Evolutionary conservation across 1,284 basidiomycete species (phyloP), one percentile per base, ranked within the genome.

Genomic region (Puccinia coronata): DNA sequence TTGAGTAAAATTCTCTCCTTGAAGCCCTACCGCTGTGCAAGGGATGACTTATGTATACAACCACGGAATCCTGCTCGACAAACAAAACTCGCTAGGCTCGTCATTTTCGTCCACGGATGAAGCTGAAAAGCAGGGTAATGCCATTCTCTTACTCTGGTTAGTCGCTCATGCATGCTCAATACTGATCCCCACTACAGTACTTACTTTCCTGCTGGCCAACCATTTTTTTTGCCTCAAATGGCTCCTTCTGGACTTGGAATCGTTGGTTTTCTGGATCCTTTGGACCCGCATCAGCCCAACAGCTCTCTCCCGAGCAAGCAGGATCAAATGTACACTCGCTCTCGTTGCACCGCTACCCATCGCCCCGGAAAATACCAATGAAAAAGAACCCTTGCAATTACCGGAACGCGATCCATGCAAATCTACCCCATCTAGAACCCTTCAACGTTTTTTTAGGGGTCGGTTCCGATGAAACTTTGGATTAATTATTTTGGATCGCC

Each of bases 11-110:
- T 99, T 84, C 92, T 98, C 78, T 88, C 93, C 1, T 88, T 99
- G 25, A 91, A 92, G 82, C 97, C 97, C 0, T 99, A 99, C 87
- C 91, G 96, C 43, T 98, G 95, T 84, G 97, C 97, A 0, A 89
- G 96, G 76, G 97, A 99, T 85, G 96, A 99, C 88, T n/a, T n/a
- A n/a, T n/a, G n/a, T n/a, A n/a, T 99, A 98, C 87, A 91, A 92
- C 69, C 89, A 90, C 0, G 96, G 96, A 36, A 92, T 98, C 84
- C 90, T 99, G n/a, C 90, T 99, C 47, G 97, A 99, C 47, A 99
- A 98, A 87, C 96, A 99, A 88, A 98, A 99, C 86, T 90, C 95
- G 0, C 89, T 96, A 63, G 96, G 96, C 85, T 92, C 93, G 0
- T 91, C 98, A n/a, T 88, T 90, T 2, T 82, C 83, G 72, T 79